Conservation (phyloP, 345 rosid genomes). For the Erucastrum elatum region DNA sequence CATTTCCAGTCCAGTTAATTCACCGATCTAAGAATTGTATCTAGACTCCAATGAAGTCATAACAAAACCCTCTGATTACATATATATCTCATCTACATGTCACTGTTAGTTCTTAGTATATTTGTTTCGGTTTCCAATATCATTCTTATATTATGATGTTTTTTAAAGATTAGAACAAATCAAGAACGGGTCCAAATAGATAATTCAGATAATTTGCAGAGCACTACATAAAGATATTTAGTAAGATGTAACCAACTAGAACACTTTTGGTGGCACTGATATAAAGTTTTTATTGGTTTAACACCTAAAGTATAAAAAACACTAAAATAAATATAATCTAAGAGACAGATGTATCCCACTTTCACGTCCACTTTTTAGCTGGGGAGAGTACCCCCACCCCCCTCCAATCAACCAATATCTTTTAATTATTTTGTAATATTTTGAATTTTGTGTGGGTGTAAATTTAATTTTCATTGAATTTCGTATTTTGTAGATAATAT, state of each 20-base stretch:
- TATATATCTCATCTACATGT: background rate
- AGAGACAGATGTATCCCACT: slow-evolving; percentile 26
- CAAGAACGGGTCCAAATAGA: background rate
- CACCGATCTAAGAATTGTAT: background rate
- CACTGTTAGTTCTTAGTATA: background rate
- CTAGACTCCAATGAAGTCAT: background rate
- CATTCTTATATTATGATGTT: background rate
- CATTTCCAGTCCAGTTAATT: background rate
- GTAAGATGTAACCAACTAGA: background rate
- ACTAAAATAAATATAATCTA: background rate
- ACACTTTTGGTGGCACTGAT: background rate
- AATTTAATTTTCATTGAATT: background rate
- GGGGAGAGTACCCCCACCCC: background rate
- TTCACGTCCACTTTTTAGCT: slow-evolving; percentile 6
- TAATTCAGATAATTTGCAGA: slow-evolving; percentile 1
- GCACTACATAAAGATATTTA: slow-evolving; percentile 20
- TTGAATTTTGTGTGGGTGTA: background rate
- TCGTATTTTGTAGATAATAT: background rate
- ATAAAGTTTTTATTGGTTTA: background rate
- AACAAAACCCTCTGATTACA: background rate
- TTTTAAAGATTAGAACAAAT: background rate
- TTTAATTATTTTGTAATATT: background rate
- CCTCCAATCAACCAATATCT: slow-evolving; percentile 1
- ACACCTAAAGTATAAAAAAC: background rate
- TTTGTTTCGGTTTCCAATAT: background rate